Evolutionary conservation across 1,284 basidiomycete species (phyloP).

Genomic region (Boletus sp.): DNA sequence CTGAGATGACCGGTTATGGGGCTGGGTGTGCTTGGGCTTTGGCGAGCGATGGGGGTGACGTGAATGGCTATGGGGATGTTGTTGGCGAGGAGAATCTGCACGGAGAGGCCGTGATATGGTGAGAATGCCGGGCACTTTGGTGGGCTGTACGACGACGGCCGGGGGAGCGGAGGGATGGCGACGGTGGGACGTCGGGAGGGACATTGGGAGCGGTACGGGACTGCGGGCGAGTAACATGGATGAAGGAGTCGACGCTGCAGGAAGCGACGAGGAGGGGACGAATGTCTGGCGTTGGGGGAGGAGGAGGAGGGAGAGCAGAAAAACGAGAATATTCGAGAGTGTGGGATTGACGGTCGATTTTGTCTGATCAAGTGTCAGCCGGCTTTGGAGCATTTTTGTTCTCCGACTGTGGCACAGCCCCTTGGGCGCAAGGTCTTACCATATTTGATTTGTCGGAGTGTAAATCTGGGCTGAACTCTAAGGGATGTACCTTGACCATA

Average conservation of each 20-base stretch:
- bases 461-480: constrained; percentile 29
- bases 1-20: constrained; percentile 20
- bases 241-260: constrained; percentile 18
- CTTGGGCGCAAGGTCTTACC: constrained; percentile 26
- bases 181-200: constrained; percentile 42
- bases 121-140: constrained; percentile 65
- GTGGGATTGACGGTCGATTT: constrained; percentile 26
- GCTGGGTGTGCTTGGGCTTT: constrained; percentile 33
- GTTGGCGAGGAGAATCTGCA: constrained; percentile 33
- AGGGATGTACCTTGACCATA: constrained; percentile 5
- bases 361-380: constrained; percentile 32
- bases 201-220: constrained; percentile 40
- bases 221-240: constrained; percentile 64
- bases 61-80: constrained; percentile 27
- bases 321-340: constrained; percentile 31
- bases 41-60: constrained; percentile 37
- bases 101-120: constrained; percentile 59
- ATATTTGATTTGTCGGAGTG: constrained; percentile 21
- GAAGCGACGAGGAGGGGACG: constrained; percentile 26
- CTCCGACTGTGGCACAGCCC: constrained; percentile 33
- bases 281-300: constrained; percentile 18
- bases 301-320: constrained; percentile 23
- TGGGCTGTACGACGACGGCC: constrained; percentile 62
- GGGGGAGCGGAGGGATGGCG: constrained; percentile 66
- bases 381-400: constrained; percentile 33